phyloP scores from a whole-genome alignment of 2,329 filamentous ascomycete species.

The Stagonosporopsis chrysanthemi region DNA sequence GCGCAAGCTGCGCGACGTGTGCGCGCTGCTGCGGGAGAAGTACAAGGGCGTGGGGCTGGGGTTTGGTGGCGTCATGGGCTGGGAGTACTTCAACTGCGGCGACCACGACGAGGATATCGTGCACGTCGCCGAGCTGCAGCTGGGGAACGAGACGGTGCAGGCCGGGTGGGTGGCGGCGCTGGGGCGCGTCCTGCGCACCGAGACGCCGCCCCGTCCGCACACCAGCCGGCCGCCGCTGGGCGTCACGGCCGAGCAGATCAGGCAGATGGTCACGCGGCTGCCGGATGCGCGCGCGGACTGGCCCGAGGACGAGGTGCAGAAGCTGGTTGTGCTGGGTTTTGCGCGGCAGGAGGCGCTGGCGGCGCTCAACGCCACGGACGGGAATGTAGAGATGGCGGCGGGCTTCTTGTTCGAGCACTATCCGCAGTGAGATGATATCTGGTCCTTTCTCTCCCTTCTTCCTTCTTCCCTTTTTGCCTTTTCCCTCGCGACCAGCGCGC shows the following conservation, averaged over 20 bases:
- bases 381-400: constrained; percentile 59
- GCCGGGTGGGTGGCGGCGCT: constrained; percentile 73
- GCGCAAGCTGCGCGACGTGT: constrained; percentile 63
- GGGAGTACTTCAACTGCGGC: constrained; percentile 89
- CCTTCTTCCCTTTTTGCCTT: too few relatives aligned
- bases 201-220: constrained; percentile 33
- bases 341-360: constrained; percentile 55
- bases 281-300: constrained; percentile 46
- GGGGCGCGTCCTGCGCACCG: constrained; percentile 54
- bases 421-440: constrained; percentile 16
- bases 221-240: constrained; percentile 29
- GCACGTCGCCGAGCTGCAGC: constrained; percentile 31
- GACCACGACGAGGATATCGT: constrained; percentile 40
- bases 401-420: constrained; percentile 56
- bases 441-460: neutral
- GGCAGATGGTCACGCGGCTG: constrained; percentile 43
- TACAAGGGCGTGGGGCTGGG: constrained; percentile 57
- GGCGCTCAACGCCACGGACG: constrained; percentile 58
- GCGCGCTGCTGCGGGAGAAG: constrained; percentile 64
- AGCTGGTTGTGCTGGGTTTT: constrained; percentile 57
- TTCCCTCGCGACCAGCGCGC: neutral
- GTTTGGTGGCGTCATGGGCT: constrained; percentile 91
- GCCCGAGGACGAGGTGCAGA: constrained; percentile 52
- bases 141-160: constrained; percentile 39
- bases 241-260: constrained; percentile 42